Percentiles rank a stretch among this genome's conserved stretches.
These are phyloP conservation scores for Zygosaccharomyces lentus DNA, from an alignment of 805 yeast genomes.

Conservation along the genomic window DNA sequence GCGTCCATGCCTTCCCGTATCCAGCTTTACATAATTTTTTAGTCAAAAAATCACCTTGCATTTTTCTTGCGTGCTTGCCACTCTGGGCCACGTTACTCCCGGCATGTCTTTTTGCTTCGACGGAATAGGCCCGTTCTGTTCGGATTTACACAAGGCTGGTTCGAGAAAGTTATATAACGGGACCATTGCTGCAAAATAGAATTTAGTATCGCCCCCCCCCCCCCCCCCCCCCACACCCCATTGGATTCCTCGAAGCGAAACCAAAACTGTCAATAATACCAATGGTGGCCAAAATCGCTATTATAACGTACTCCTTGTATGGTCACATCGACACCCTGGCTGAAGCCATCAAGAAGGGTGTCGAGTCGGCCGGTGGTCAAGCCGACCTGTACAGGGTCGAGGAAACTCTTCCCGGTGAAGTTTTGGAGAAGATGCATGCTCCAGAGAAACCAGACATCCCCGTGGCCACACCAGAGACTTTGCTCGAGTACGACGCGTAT, in stretches of 20 bases:
- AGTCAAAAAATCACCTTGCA: neutral
- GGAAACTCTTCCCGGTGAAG: constrained; percentile 65
- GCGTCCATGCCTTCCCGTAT: neutral
- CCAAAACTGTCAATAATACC: neutral
- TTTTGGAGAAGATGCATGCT: constrained; percentile 55
- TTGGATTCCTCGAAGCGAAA: neutral
- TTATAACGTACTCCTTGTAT: constrained; percentile 68
- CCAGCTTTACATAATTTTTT: neutral
- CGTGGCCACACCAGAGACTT: constrained; percentile 50
- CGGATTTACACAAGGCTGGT: neutral
- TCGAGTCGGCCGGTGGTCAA: constrained; percentile 59
- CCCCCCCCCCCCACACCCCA: too few species aligned
- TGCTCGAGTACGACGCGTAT: constrained; percentile 65
- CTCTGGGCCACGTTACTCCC: neutral
- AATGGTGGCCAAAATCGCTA: constrained; percentile 41
- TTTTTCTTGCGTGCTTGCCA: neutral
- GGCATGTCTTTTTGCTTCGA: neutral
- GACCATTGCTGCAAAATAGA: neutral
- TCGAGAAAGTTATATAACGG: neutral
- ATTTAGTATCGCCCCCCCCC: neutral
- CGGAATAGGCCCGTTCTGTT: neutral
- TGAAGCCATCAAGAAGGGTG: constrained; percentile 60
- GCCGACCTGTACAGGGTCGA: constrained; percentile 73
- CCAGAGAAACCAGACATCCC: constrained; percentile 57
- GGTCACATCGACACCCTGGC: constrained; percentile 74